phyloP scores from a whole-genome alignment of 108 stramenopile genomes.

The Stephanodiscus triporus region DNA sequence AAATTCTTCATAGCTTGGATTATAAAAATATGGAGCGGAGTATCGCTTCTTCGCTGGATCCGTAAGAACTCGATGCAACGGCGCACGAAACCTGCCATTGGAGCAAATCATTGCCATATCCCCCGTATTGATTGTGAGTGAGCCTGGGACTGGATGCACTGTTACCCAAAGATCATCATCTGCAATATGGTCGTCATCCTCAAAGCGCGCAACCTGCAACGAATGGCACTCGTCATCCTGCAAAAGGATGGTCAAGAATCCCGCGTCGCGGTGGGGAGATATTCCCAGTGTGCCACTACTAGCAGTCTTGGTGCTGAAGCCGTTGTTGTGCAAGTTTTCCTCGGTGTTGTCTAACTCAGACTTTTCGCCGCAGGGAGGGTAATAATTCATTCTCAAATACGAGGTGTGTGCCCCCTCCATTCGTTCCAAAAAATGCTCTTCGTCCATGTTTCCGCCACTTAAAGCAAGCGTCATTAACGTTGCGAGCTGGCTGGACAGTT shows the following conservation, averaged over 20 bases:
- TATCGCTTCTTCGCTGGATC: conserved; percentile 64
- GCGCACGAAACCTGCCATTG: conserved; percentile 85
- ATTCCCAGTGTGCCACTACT: conserved; percentile 57
- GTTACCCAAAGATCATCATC: conserved; percentile 63
- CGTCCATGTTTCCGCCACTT: conserved; percentile 21
- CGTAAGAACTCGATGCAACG: conserved; percentile 90
- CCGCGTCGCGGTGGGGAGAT: conserved; percentile 92
- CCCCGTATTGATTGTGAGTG: conserved; percentile 94
- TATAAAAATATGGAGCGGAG: conserved; percentile 94
- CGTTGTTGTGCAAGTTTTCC: neutral
- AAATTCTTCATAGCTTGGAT: conserved; percentile 75
- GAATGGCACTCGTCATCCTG: conserved; percentile 87
- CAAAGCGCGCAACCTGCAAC: conserved; percentile 70
- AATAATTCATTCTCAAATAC: conserved; percentile 88
- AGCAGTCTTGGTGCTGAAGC: conserved; percentile 16
- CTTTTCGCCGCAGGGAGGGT: conserved; percentile 62
- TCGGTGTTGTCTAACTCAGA: neutral
- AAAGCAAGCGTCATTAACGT: conserved; percentile 66
- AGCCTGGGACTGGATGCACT: conserved; percentile 74
- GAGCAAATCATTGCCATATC: conserved; percentile 95
- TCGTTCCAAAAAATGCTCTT: conserved; percentile 47
- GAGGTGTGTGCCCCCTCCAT: conserved; percentile 72
- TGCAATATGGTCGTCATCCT: conserved; percentile 37
- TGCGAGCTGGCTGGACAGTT: conserved; percentile 67
- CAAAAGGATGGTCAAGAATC: conserved; percentile 87